Base-by-base conservation (phyloP, 768 basidiomycete species). In the Dentipellis fragilis region DNA sequence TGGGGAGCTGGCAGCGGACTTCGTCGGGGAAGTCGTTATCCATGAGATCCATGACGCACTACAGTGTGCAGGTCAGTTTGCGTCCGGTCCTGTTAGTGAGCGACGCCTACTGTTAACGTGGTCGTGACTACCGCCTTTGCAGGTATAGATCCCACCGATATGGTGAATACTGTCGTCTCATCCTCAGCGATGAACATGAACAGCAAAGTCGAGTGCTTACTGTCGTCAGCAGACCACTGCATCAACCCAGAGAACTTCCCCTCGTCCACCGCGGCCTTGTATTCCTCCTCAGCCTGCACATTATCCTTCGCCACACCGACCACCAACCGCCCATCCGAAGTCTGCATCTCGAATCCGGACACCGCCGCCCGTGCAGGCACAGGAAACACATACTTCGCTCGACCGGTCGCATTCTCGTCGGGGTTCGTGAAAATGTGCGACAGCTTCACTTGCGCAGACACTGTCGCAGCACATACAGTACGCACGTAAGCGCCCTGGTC, bases 341-440 rank as follows among this genome's bases (percentile, higher is more conserved):
- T 69, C 39, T 68, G 68, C 65, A 83, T 73, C 36, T 74, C 67
- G 60, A 85, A 85, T 0, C 73, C 74, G 56, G 80, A 83, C 8
- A 83, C 72, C 0, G 80, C 80, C 0, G 76, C 77, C 34, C 69
- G 70, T 1, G 74, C 77, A 0, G 83, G 84, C 5, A 84, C 72
- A 9, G 83, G 81, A 58, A 85, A 84, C 39, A 74, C 70, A 63
- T 83, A 85, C 35, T 76, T 72, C 29, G 75, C 76, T 49, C 72
- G 67, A 42, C 66, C 64, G 0, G 80, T 81, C 11, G 54, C 48
- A 11, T 6, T 14, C 8, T 16, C 47, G 14, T 14, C 10, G 10
- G 19, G 21, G 23, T 55, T 55, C 5, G 37, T 16, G 38, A 55
- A 55, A n/a, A 42, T 23, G 23, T 55, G 54, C 6, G 48, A 14